Conservation (phyloP, 805 yeast species). For the Geotrichum ghanense region DNA sequence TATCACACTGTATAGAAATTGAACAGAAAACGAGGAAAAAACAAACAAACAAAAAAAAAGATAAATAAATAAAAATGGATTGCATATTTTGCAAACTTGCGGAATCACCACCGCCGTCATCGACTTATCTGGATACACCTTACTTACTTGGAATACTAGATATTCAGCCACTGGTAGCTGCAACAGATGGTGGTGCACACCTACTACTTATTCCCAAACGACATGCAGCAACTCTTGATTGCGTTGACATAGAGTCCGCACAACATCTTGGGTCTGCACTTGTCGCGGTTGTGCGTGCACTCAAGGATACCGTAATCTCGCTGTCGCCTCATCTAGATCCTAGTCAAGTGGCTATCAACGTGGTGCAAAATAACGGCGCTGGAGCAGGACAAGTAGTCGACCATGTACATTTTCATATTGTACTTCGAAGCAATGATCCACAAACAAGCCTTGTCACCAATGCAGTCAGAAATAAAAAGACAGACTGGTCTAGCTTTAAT, state of each 20-base stretch:
- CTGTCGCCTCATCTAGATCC: background rate
- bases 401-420: slow-evolving; percentile 85
- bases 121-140: slow-evolving; percentile 15
- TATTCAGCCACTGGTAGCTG: slow-evolving; percentile 27
- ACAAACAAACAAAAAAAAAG: too few species aligned
- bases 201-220: slow-evolving; percentile 25
- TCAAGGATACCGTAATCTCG: slow-evolving; percentile 11
- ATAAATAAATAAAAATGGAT: too few species aligned
- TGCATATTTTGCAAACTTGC: background rate
- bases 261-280: slow-evolving; percentile 20
- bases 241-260: slow-evolving; percentile 14
- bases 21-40: too few species aligned
- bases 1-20: too few species aligned
- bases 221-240: slow-evolving; percentile 21
- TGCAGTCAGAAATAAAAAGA: slow-evolving; percentile 3
- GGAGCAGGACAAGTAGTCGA: slow-evolving; percentile 90
- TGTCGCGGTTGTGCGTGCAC: slow-evolving; percentile 19
- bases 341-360: slow-evolving; percentile 19
- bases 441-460: slow-evolving; percentile 3
- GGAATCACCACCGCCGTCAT: background rate
- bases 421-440: slow-evolving; percentile 42
- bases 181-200: slow-evolving; percentile 19
- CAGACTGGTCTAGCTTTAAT: slow-evolving; percentile 4
- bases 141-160: slow-evolving; percentile 26
- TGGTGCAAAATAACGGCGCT: slow-evolving; percentile 49